Evolutionary conservation across 2,329 filamentous ascomycete species (phyloP), one percentile per base, ranked within the genome.

Genomic region (Pseudopithomyces chartarum): DNA sequence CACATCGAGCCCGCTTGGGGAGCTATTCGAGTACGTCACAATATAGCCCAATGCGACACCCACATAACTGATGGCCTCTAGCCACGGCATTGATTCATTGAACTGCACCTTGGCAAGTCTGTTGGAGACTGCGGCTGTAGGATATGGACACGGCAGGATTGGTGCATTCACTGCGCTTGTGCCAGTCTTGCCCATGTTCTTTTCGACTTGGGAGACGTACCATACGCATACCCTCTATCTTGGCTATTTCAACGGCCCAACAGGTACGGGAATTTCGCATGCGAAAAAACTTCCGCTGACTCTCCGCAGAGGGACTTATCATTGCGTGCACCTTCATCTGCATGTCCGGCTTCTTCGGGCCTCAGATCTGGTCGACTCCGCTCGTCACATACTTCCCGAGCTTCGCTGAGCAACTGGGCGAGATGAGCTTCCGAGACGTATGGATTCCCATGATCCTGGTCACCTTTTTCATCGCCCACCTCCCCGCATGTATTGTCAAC

Each of bases 161-260:
- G 95, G 95, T 63, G 89, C 95, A 55, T 96, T 97, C 74, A 98
- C 95, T 1, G 92, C 93, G 1, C 81, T 99, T 42, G 87, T 94
- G 58, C 95, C 95, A 1, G 96, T 92, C 67, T 81, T 99, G 43
- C 91, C 95, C 58, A 99, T 99, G 95, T 99, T 97, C 82, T 97
- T 99, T 80, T 97, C 94, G 2, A 99, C 95, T 1, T 99, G 95
- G 95, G 95, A 99, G 79, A 99, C 95, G 1, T 99, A 97, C 76
- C 95, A 99, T 78, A 97, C 95, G 5, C 95, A 99, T 76, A 98
- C 95, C 0, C 82, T 99, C 6, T 99, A 97, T 76, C 87, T 99
- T 12, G 95, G 95, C 54, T 92, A 94, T 74, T 90, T 99, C 85
- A 99, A 99, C 75, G 95, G 95, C 0, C 95, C 95, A 1, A 99